A percentile compares a stretch with the other conserved stretches of the same genome.
Conservation (phyloP, 2,329 filamentous ascomycete species). For the Aspergillus neoniger region DNA sequence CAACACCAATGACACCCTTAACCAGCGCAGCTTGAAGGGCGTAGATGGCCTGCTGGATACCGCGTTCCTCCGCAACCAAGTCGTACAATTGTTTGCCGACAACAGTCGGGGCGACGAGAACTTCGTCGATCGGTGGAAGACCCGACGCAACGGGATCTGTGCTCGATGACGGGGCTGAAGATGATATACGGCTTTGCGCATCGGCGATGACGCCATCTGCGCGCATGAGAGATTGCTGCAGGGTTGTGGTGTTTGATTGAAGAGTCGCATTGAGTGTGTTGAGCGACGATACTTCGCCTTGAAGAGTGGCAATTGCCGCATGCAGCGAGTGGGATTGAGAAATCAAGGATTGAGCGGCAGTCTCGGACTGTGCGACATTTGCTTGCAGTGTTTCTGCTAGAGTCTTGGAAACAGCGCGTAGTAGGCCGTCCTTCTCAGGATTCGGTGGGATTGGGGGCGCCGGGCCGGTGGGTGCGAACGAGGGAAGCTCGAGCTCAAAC, state of each 20-base stretch:
- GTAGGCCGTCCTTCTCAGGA: conserved; percentile 87
- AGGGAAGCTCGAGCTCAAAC: conserved; percentile 60
- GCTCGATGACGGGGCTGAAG: conserved; percentile 21
- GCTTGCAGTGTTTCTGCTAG: conserved; percentile 69
- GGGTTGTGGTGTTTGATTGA: conserved; percentile 72
- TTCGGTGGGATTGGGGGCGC: conserved; percentile 91
- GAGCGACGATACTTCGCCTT: conserved; percentile 72
- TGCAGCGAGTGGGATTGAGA: conserved; percentile 79
- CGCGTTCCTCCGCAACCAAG: conserved; percentile 83
- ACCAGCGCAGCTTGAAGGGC: conserved; percentile 51
- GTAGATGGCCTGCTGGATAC: conserved; percentile 83
- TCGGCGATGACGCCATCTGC: conserved; percentile 77
- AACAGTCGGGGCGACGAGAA: conserved; percentile 89
- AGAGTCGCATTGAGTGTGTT: conserved; percentile 71
- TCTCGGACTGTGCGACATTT: conserved; percentile 69
- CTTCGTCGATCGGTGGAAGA: conserved; percentile 79
- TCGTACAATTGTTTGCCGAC: conserved; percentile 92
- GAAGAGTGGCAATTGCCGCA: conserved; percentile 66
- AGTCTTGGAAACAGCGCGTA: conserved; percentile 71
- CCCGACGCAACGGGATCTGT: conserved; percentile 40
- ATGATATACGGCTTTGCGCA: conserved; percentile 60
- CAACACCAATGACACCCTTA: conserved; percentile 47
- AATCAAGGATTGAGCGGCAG: conserved; percentile 72
- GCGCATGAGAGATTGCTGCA: conserved; percentile 73
- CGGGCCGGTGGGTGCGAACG: conserved; percentile 46